A percentile compares a stretch with the other conserved stretches of the same genome.
phyloP scores from a whole-genome alignment of 139 green algal species.

The Klebsormidium nitens region DNA sequence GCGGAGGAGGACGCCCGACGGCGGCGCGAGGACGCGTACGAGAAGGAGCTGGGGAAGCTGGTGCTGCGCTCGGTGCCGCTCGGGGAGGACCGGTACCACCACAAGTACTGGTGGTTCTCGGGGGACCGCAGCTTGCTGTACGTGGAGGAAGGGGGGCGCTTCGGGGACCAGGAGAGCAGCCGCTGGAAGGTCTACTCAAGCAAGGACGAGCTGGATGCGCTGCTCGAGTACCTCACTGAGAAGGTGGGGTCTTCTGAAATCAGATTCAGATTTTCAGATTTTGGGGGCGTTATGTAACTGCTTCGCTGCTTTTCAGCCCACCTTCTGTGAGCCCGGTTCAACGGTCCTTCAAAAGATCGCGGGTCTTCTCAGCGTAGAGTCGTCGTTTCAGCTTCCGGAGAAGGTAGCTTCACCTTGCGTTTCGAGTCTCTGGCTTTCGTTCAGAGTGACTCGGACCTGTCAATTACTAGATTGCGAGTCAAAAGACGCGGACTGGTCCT shows the following conservation, averaged over 20 bases:
- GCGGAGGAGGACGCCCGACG: constrained; percentile 8
- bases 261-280: no score
- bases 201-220: constrained; percentile 21
- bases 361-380: no score
- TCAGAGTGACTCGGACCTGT: no score
- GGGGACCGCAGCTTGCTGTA: constrained; percentile 14
- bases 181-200: constrained; percentile 16
- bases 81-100: constrained; percentile 24
- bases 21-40: constrained; percentile 22
- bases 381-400: no score
- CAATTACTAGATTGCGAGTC: no score
- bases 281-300: no score
- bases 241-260: constrained; percentile 21
- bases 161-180: background rate
- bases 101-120: constrained; percentile 33
- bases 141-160: constrained; percentile 15
- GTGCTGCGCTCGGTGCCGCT: constrained; percentile 5
- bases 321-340: no score
- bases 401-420: no score
- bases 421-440: no score
- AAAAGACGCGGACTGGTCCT: no score
- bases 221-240: constrained; percentile 18
- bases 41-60: constrained; percentile 27
- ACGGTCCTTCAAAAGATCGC: no score
- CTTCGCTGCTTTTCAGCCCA: no score